phyloP scores from a whole-genome alignment of 805 yeast species.

The Scheffersomyces ergatensis region DNA sequence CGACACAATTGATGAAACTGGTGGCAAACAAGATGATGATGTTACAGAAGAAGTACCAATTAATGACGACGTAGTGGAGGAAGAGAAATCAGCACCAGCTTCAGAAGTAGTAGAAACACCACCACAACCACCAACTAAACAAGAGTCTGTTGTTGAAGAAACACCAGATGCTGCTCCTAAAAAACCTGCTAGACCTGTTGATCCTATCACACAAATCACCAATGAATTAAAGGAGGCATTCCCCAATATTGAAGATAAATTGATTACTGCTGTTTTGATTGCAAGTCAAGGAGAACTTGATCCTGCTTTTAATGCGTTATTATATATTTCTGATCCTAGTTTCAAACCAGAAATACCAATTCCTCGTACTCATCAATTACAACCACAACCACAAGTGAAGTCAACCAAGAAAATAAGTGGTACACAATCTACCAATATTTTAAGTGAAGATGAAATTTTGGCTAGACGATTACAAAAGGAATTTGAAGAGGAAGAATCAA shows the following conservation, averaged over 20 bases:
- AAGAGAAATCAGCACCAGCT: not conserved
- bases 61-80: constrained; percentile 3
- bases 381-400: constrained; percentile 2
- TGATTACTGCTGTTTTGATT: constrained; percentile 74
- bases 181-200: constrained; percentile 54
- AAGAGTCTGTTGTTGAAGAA: not conserved
- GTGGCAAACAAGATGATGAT: not conserved
- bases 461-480: constrained; percentile 79
- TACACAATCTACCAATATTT: constrained; percentile 2
- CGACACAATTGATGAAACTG: constrained; percentile 15
- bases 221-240: constrained; percentile 79
- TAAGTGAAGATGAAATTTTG: constrained; percentile 68
- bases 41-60: constrained; percentile 5
- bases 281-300: constrained; percentile 82
- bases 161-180: constrained; percentile 25
- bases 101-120: too few species aligned
- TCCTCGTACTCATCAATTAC: constrained; percentile 8
- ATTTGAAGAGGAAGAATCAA: constrained; percentile 43
- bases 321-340: constrained; percentile 74
- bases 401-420: constrained; percentile 2
- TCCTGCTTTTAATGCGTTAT: constrained; percentile 83
- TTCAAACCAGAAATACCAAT: constrained; percentile 52
- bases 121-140: not conserved
- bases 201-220: constrained; percentile 54
- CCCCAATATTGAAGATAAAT: constrained; percentile 70